Percentiles rank a stretch among this genome's conserved stretches.
These are phyloP conservation scores for Diutina catenulata DNA, from an alignment of 1,139 yeast species.

Conservation along the genomic window DNA sequence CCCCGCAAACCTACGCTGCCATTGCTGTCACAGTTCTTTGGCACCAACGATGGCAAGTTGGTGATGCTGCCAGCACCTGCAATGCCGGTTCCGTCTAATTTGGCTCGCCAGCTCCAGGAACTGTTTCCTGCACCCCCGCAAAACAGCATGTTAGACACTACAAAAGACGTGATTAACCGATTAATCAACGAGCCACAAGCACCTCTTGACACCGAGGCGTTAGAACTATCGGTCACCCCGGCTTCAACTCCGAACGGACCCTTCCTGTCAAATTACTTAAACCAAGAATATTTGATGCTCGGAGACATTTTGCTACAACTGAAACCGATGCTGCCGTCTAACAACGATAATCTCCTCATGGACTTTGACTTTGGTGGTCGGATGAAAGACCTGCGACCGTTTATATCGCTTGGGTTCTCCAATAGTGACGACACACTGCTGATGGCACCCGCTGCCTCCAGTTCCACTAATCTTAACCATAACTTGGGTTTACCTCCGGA, in stretches of 20 bases:
- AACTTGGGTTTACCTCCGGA: constrained; percentile 8
- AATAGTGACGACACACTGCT: not conserved
- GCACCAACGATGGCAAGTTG: not conserved
- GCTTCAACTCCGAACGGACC: constrained; percentile 12
- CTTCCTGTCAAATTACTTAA: constrained; percentile 30
- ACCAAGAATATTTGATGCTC: constrained; percentile 48
- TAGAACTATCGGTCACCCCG: constrained; percentile 13
- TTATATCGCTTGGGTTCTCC: constrained; percentile 25
- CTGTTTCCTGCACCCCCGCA: constrained; percentile 4
- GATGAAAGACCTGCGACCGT: constrained; percentile 19
- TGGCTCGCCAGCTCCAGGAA: not conserved
- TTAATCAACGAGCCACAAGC: constrained; percentile 10
- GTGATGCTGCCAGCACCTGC: constrained; percentile 5
- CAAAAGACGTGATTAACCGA: constrained; percentile 27
- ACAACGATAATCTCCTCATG: not conserved
- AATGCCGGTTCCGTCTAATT: constrained; percentile 5
- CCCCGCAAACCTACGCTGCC: no score
- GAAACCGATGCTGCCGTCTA: constrained; percentile 40
- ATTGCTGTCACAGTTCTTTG: not conserved
- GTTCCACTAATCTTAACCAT: constrained; percentile 8
- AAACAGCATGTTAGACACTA: constrained; percentile 20
- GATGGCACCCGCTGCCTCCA: constrained; percentile 4
- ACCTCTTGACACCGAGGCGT: constrained; percentile 9
- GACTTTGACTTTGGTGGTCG: not conserved
- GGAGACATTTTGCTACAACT: constrained; percentile 36